phyloP scores from a whole-genome alignment of 2,329 filamentous ascomycete species.

The Clarireedia sp. region DNA sequence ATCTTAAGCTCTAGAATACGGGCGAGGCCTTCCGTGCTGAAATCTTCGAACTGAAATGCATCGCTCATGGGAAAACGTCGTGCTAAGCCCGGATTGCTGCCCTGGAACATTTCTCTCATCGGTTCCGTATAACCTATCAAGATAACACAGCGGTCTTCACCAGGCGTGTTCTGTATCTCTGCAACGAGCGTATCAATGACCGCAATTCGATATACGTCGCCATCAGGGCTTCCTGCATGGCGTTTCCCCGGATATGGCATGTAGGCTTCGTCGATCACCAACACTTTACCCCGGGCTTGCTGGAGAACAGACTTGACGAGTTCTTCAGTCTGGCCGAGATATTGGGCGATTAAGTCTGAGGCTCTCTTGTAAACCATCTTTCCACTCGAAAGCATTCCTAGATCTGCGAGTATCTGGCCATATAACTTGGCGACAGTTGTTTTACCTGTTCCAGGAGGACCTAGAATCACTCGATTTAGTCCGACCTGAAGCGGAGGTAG shows the following conservation, averaged over 20 bases:
- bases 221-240: slow-evolving; percentile 27
- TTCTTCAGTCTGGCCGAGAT: slow-evolving; percentile 58
- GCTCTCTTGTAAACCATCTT: slow-evolving; percentile 66
- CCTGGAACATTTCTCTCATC: slow-evolving; percentile 65
- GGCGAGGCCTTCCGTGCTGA: slow-evolving; percentile 47
- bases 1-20: slow-evolving; percentile 58
- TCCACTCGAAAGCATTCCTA: slow-evolving; percentile 59
- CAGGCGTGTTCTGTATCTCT: slow-evolving; percentile 60
- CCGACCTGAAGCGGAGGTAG: slow-evolving; percentile 50
- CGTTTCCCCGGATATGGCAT: slow-evolving; percentile 39
- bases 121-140: slow-evolving; percentile 62
- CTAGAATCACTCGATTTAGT: slow-evolving; percentile 63
- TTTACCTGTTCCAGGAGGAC: slow-evolving; percentile 68
- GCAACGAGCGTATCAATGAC: slow-evolving; percentile 67
- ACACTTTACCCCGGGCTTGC: slow-evolving; percentile 60
- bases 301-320: slow-evolving; percentile 66
- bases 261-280: slow-evolving; percentile 77
- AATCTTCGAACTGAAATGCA: slow-evolving; percentile 64
- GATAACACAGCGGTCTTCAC: slow-evolving; percentile 66
- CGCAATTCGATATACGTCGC: slow-evolving; percentile 49
- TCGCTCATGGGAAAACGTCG: slow-evolving; percentile 56
- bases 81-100: slow-evolving; percentile 61
- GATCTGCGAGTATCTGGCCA: slow-evolving; percentile 56
- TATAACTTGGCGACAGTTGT: slow-evolving; percentile 70
- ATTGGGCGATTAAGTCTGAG: slow-evolving; percentile 60